Conservation (phyloP, 306 rosid genomes). For the Rosa chinensis region DNA sequence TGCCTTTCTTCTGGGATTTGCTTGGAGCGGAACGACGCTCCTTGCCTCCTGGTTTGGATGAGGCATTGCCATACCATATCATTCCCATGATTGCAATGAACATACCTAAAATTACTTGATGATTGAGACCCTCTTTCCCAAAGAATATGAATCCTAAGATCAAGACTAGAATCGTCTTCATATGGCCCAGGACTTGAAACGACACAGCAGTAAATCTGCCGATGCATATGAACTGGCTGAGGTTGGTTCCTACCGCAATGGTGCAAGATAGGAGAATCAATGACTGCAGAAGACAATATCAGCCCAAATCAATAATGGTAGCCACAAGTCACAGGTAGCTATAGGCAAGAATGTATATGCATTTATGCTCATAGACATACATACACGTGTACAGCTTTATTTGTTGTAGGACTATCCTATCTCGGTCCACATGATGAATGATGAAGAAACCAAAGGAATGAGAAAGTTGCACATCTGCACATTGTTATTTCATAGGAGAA, state of each 20-base stretch:
- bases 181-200: constrained; percentile 82
- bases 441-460: neutral
- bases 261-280: constrained; percentile 67
- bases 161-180: constrained; percentile 78
- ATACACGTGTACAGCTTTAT: neutral
- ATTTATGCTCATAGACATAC: neutral
- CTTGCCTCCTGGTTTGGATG: constrained; percentile 75
- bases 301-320: constrained; percentile 25
- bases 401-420: neutral
- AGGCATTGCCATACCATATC: constrained; percentile 84
- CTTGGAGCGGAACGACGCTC: constrained; percentile 48
- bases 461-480: neutral
- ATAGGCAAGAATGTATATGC: constrained; percentile 16
- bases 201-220: constrained; percentile 82
- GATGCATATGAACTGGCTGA: constrained; percentile 83
- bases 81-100: constrained; percentile 60
- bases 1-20: constrained; percentile 46
- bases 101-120: constrained; percentile 75
- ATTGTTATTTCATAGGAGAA: neutral
- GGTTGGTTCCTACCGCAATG: constrained; percentile 84
- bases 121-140: constrained; percentile 72
- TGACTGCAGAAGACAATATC: constrained; percentile 48
- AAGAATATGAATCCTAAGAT: constrained; percentile 73
- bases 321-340: constrained; percentile 19
- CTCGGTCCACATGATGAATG: neutral